A percentile compares a stretch with the other conserved stretches of the same genome.
phyloP scores from a whole-genome alignment of 2,329 filamentous ascomycete genomes.

The Alternaria infectoria region DNA sequence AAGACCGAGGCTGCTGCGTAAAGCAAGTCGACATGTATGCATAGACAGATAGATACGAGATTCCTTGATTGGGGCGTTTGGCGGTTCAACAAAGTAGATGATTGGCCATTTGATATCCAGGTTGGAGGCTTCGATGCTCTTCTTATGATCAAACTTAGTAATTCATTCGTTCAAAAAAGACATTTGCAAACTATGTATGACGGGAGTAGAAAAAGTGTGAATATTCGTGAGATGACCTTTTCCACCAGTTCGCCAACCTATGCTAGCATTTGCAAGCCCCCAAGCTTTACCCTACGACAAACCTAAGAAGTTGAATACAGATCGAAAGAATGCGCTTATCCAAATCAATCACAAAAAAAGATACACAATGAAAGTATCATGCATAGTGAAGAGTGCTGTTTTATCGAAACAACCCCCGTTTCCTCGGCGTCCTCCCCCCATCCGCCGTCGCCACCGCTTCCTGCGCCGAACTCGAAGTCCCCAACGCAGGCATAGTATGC shows the following conservation, averaged over 20 bases:
- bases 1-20: conserved; percentile 31
- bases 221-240: background rate
- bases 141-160: background rate
- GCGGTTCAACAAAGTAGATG: background rate
- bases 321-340: background rate
- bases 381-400: background rate
- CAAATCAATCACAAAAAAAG: background rate
- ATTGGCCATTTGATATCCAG: conserved; percentile 9
- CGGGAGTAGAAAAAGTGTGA: background rate
- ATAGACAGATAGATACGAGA: background rate
- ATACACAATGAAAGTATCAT: background rate
- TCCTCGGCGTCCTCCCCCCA: conserved; percentile 25
- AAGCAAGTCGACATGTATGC: background rate
- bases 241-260: background rate
- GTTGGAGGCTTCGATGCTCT: background rate
- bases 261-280: background rate
- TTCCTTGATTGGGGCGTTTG: conserved; percentile 3
- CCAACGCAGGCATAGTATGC: conserved; percentile 39
- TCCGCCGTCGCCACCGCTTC: conserved; percentile 10
- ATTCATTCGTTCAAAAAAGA: conserved; percentile 1
- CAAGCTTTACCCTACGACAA: background rate
- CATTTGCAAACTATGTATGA: background rate
- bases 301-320: background rate
- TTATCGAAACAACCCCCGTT: conserved; percentile 26
- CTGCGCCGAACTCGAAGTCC: conserved; percentile 11